Percentiles rank a stretch among this genome's conserved stretches.
phyloP scores from a whole-genome alignment of 2,329 filamentous ascomycete species.

The Elsinoe necatrix region DNA sequence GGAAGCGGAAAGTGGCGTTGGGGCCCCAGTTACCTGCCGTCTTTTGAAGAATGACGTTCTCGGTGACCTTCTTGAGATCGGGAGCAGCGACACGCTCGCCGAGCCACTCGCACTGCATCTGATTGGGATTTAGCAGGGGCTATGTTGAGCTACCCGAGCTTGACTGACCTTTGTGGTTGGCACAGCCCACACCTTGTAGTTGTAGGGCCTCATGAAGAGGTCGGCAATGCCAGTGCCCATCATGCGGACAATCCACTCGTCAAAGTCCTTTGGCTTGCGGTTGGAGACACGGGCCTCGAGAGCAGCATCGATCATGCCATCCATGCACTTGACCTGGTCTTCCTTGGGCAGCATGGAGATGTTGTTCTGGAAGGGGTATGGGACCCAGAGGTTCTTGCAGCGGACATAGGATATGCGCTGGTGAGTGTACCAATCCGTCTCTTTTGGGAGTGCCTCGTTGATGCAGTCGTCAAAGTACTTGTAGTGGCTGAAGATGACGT shows the following conservation, averaged over 20 bases:
- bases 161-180: conserved; percentile 80
- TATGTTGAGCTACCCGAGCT: background rate
- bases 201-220: conserved; percentile 98
- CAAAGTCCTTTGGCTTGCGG: conserved; percentile 92
- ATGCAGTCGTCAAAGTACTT: conserved; percentile 99
- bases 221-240: conserved; percentile 84
- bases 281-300: conserved; percentile 76
- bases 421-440: conserved; percentile 94
- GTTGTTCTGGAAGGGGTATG: conserved; percentile 99
- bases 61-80: conserved; percentile 85
- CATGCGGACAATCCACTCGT: conserved; percentile 95
- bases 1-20: conserved; percentile 97
- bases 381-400: conserved; percentile 93
- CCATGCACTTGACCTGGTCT: conserved; percentile 88
- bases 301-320: conserved; percentile 92
- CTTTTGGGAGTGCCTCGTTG: conserved; percentile 87
- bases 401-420: conserved; percentile 98
- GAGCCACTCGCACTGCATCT: conserved; percentile 99
- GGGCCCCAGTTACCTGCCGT: conserved; percentile 96
- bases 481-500: conserved; percentile 99
- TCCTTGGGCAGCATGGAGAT: conserved; percentile 97
- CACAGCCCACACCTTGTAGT: conserved; percentile 99
- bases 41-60: conserved; percentile 94
- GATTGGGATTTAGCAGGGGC: conserved; percentile 19
- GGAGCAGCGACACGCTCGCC: conserved; percentile 97